Percentiles rank a stretch among this genome's conserved stretches.
These are phyloP conservation scores for Xylaria acuta DNA, from an alignment of 495 filamentous ascomycete genomes.

Conservation along the genomic window DNA sequence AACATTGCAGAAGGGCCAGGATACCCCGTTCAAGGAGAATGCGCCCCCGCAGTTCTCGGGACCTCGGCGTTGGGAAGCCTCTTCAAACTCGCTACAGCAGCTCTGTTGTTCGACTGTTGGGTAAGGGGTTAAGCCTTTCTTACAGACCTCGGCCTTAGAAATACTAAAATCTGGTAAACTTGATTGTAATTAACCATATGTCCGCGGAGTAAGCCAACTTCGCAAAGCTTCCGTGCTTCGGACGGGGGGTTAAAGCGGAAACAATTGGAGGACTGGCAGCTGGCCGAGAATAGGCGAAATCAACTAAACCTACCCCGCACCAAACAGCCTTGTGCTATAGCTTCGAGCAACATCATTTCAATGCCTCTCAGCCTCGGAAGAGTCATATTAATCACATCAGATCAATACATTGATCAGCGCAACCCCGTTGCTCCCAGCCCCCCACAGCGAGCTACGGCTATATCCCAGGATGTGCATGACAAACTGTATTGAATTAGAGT, in stretches of 20 bases:
- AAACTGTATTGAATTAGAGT: constrained; percentile 41
- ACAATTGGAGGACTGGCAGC: neutral
- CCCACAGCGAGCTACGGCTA: neutral
- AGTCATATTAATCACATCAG: neutral
- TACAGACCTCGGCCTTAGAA: too few relatives aligned
- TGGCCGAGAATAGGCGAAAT: neutral
- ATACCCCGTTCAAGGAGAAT: neutral
- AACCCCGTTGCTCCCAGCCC: neutral
- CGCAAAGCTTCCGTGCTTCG: neutral
- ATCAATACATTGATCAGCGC: neutral
- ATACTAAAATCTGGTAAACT: too few relatives aligned
- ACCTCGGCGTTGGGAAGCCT: neutral
- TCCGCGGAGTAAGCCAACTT: neutral
- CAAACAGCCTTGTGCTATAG: neutral
- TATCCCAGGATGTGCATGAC: constrained; percentile 11
- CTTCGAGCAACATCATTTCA: neutral
- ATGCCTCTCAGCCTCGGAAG: neutral
- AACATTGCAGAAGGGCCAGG: neutral
- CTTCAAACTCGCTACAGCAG: neutral
- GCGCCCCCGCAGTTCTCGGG: neutral
- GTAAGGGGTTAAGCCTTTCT: too few relatives aligned
- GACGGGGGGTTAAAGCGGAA: neutral
- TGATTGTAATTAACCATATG: too few relatives aligned
- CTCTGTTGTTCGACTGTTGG: too few relatives aligned
- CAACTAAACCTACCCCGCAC: constrained; percentile 23